A percentile compares a stretch with the other conserved stretches of the same genome.
phyloP scores from a whole-genome alignment of 2,329 filamentous ascomycete species.

The Neopestalotiopsis rosae region DNA sequence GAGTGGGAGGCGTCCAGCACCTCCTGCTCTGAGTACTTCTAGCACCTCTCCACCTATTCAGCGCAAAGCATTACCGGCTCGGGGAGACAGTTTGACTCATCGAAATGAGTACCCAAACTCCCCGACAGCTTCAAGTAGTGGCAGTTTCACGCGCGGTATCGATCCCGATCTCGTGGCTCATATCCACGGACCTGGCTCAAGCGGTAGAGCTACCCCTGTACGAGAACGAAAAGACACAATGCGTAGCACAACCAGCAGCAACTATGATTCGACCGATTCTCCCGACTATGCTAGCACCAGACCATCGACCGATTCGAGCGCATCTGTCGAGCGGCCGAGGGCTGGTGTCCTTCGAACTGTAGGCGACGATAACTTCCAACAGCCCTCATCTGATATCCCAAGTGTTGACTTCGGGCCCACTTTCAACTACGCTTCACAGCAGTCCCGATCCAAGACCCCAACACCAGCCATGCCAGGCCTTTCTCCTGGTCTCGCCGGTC shows the following conservation, averaged over 20 bases:
- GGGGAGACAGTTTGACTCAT: slow-evolving; percentile 41
- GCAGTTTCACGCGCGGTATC: slow-evolving; percentile 47
- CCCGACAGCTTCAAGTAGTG: slow-evolving; percentile 40
- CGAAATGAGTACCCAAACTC: slow-evolving; percentile 46
- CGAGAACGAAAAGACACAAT: slow-evolving; percentile 47
- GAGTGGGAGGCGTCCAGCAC: slow-evolving; percentile 23
- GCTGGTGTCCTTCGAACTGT: slow-evolving; percentile 83
- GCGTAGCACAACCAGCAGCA: slow-evolving; percentile 43
- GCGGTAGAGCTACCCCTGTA: slow-evolving; percentile 29
- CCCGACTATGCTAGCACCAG: slow-evolving; percentile 81
- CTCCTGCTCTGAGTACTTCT: slow-evolving; percentile 42
- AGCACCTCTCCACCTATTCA: slow-evolving; percentile 50
- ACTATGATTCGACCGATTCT: slow-evolving; percentile 67
- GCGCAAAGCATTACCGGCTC: slow-evolving; percentile 58
- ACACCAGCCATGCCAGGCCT: slow-evolving; percentile 27
- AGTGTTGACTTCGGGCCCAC: slow-evolving; percentile 87
- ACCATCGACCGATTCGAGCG: slow-evolving; percentile 55
- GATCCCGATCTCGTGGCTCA: slow-evolving; percentile 56
- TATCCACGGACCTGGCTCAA: slow-evolving; percentile 41
- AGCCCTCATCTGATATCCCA: slow-evolving; percentile 60
- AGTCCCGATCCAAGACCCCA: slow-evolving; percentile 39
- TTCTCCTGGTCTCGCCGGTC: slow-evolving; percentile 31
- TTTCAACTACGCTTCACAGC: slow-evolving; percentile 60
- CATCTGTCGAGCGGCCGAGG: slow-evolving; percentile 69
- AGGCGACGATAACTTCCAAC: slow-evolving; percentile 52